Evolutionary conservation across 2,329 filamentous ascomycete species (phyloP).

Genomic region (Sporothrix dimorphospora): DNA sequence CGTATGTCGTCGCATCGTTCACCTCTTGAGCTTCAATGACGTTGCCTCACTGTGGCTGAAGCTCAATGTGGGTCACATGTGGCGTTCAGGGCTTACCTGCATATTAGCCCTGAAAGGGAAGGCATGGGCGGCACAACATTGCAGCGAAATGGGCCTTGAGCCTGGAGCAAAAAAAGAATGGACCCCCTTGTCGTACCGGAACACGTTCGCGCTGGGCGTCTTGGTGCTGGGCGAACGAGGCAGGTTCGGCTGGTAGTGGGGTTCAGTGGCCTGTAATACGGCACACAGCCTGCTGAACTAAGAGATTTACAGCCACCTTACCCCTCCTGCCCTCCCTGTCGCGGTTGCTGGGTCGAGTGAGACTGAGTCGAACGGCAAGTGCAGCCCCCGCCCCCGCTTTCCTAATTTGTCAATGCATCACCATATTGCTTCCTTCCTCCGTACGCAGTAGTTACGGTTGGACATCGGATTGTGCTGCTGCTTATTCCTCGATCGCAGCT

Average conservation of each 20-base stretch:
- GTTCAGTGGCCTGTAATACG: neutral
- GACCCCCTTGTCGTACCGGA: constrained; percentile 21
- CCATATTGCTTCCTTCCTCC: neutral
- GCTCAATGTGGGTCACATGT: constrained; percentile 25
- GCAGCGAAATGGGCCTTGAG: neutral
- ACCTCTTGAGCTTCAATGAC: constrained; percentile 4
- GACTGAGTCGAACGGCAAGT: constrained; percentile 18
- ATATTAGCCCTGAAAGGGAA: constrained; percentile 29
- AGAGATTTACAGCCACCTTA: constrained; percentile 6
- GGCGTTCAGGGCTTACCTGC: constrained; percentile 30
- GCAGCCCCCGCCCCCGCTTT: constrained; percentile 32
- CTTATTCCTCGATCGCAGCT: constrained; percentile 1
- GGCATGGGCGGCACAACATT: constrained; percentile 14
- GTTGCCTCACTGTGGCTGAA: constrained; percentile 16
- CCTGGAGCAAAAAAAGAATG: constrained; percentile 13
- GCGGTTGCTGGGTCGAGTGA: constrained; percentile 12
- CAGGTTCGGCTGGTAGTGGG: neutral
- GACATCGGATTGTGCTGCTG: neutral
- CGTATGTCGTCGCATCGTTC: too few relatives aligned
- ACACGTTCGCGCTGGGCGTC: neutral
- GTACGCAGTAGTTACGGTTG: neutral
- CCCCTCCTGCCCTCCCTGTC: neutral
- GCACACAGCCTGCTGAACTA: constrained; percentile 1
- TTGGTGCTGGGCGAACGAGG: neutral
- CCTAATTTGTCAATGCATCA: constrained; percentile 26